phyloP scores from a whole-genome alignment of 2,329 filamentous ascomycete genomes.

The Phoma sp. region DNA sequence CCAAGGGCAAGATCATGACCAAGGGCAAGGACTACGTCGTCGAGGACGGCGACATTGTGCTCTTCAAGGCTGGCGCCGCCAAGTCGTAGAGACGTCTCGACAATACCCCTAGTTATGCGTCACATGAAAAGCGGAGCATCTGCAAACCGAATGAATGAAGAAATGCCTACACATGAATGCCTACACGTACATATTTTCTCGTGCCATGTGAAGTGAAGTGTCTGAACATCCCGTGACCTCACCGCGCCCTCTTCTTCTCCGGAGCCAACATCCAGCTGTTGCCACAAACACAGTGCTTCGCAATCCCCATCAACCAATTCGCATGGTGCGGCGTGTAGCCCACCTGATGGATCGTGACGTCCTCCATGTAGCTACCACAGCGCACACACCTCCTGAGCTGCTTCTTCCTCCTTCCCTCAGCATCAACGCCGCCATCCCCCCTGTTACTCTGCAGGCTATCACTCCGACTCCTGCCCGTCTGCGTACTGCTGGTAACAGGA shows the following conservation, averaged over 20 bases:
- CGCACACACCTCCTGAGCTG: slow-evolving; percentile 49
- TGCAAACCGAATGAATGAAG: slow-evolving; percentile 30
- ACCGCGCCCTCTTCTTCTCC: slow-evolving; percentile 28
- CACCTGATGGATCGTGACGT: slow-evolving; percentile 44
- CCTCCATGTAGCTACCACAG: slow-evolving; percentile 56
- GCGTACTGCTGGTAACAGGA: slow-evolving; percentile 16
- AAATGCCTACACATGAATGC: slow-evolving; percentile 6
- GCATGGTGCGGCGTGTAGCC: slow-evolving; percentile 41
- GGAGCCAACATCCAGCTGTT: slow-evolving; percentile 46
- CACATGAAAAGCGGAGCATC: slow-evolving; percentile 26
- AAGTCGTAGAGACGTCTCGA: slow-evolving; percentile 61
- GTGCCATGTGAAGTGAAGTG: no score
- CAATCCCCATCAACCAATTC: slow-evolving; percentile 46
- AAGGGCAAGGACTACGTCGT: slow-evolving; percentile 98
- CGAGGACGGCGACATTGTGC: slow-evolving; percentile 79
- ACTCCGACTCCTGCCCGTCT: slow-evolving; percentile 23
- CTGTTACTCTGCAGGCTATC: slow-evolving; percentile 29
- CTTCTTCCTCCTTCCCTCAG: slow-evolving; percentile 23
- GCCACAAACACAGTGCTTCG: slow-evolving; percentile 49
- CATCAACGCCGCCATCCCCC: slow-evolving; percentile 5
- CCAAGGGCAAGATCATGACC: slow-evolving; percentile 95
- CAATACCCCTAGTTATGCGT: slow-evolving; percentile 22
- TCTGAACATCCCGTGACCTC: neutral
- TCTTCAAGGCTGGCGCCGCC: slow-evolving; percentile 89
- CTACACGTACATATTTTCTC: neutral